Percentiles rank a stretch among this genome's conserved stretches.
These are phyloP conservation scores for Penicillium sp. DNA, from an alignment of 2,329 filamentous ascomycete genomes.

Conservation along the genomic window DNA sequence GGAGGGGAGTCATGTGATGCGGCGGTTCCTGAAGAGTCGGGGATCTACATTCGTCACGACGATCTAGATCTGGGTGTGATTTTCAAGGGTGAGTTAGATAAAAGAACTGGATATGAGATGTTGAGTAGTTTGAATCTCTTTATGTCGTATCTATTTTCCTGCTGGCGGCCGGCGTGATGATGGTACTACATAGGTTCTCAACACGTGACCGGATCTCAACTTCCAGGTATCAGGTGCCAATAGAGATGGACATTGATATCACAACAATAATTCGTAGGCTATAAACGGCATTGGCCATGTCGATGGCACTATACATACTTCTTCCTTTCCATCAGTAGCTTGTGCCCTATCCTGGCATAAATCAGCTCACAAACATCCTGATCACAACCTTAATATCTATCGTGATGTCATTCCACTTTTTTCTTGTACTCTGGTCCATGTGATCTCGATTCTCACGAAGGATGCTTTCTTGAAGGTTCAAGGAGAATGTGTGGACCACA, in stretches of 20 bases:
- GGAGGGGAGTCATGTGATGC: slow-evolving; percentile 25
- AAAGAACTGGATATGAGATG: background rate
- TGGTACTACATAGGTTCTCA: background rate
- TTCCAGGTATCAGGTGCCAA: background rate
- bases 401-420: no score
- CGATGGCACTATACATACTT: no score
- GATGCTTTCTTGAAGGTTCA: no score
- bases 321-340: background rate
- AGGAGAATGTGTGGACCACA: no score
- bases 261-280: background rate
- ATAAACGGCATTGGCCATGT: background rate
- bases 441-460: no score
- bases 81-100: background rate
- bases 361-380: no score
- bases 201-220: background rate
- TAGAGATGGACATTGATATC: background rate
- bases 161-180: background rate
- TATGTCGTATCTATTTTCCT: background rate
- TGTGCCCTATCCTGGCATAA: no score
- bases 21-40: slow-evolving; percentile 8
- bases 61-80: background rate
- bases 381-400: no score
- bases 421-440: no score
- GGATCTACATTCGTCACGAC: background rate
- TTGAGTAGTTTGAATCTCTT: background rate